Evolutionary conservation across 192 early-diverging fungal genomes (phyloP).

Genomic region (Backusella tuberculispora): DNA sequence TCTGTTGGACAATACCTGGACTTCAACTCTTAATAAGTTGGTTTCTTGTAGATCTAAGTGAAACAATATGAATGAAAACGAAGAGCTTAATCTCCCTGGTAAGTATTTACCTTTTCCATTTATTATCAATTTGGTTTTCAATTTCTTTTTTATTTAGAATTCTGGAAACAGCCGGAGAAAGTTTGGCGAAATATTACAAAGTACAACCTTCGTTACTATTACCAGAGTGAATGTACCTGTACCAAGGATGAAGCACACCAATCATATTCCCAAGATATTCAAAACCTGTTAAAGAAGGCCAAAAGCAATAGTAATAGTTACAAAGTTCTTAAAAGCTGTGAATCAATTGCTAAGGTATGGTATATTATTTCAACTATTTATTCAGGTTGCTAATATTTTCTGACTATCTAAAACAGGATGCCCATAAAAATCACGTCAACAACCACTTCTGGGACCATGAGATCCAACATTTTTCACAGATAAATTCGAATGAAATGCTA

Average conservation of each 20-base stretch:
- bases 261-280: not conserved
- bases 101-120: not conserved
- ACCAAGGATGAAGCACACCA: not conserved
- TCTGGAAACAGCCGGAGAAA: not conserved
- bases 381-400: not conserved
- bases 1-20: too few relatives aligned
- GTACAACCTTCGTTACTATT: not conserved
- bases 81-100: not conserved
- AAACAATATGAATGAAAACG: too few relatives aligned
- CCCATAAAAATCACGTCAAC: not conserved
- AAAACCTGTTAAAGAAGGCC: not conserved
- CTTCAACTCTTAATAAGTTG: too few relatives aligned
- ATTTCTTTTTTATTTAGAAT: conserved; percentile 1
- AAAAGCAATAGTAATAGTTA: not conserved
- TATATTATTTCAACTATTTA: not conserved
- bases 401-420: not conserved
- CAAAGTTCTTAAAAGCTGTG: not conserved
- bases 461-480: too few relatives aligned
- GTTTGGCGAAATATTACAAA: conserved; percentile 1
- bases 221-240: not conserved
- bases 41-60: too few relatives aligned
- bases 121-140: not conserved
- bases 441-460: not conserved
- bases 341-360: not conserved
- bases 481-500: too few relatives aligned